Base-by-base conservation (phyloP, 495 filamentous ascomycete genomes). In the Xylaria grammica region DNA sequence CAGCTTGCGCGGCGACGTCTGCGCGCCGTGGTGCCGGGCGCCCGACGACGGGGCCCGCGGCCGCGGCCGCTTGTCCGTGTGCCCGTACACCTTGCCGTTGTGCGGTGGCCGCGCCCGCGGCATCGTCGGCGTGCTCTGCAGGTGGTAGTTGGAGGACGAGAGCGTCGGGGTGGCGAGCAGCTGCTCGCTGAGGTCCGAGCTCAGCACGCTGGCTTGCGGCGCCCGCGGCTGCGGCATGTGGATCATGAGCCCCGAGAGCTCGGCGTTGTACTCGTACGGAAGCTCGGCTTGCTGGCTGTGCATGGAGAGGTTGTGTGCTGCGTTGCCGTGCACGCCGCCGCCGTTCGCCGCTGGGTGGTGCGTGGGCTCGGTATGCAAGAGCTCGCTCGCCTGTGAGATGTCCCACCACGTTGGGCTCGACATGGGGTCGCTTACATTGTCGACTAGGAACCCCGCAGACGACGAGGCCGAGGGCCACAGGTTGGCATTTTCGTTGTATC, bases 21-120 rank as follows among this genome's bases (percentile, higher is more conserved):
- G 59, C 22, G 62, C 54, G 55, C 68, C 62, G 60, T 74, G 75
- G 45, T 79, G 77, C 1, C 78, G 65, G 1, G 78, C 78, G 0
- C 78, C 78, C 0, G 79, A 77, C 2, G 77, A 79, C 17, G 78
- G 79, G 11, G 79, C 79, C 20, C 75, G 73, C 3, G 79, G 79
- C 40, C 74, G 74, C 46, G 73, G 73, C 0, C 78, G 71, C 22
- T 75, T 72, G 40, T 65, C 60, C 17, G 67, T 53, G 63, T 66
- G 58, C 1, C 48, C n/a, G 26, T 65, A 67, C 22, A 36, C 66
- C 8, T 55, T 52, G 45, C 8, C 52, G 53, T 45, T 61, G 29
- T 67, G 62, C 13, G 59, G 56, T 13, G 50, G 29, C 29, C 62
- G 38, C 5, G 64, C 19, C 10, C 65, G 68, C 29, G 26, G 13